Conservation (phyloP, 1,284 basidiomycete species). For the Polyporus tsugae region DNA sequence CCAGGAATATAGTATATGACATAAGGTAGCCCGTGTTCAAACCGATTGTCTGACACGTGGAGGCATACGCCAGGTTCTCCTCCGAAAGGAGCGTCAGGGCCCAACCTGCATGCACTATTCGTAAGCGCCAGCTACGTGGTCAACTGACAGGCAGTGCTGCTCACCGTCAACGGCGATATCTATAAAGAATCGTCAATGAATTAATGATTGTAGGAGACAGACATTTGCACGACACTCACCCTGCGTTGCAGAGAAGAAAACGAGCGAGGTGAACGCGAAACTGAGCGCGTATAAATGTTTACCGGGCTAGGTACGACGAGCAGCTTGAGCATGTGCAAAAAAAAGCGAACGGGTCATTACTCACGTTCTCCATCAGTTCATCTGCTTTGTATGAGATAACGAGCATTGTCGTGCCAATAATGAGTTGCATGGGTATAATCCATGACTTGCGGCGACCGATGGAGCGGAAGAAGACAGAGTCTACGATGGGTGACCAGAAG, state of each 20-base stretch:
- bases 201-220: too few relatives aligned
- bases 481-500: constrained; percentile 98
- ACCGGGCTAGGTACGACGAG: constrained; percentile 63
- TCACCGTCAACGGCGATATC: constrained; percentile 97
- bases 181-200: constrained; percentile 40
- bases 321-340: neutral
- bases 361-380: constrained; percentile 83
- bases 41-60: constrained; percentile 98
- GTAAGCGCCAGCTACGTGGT: constrained; percentile 3
- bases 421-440: constrained; percentile 97
- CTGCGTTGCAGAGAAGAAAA: constrained; percentile 97
- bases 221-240: constrained; percentile 51
- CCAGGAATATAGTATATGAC: constrained; percentile 97
- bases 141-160: constrained; percentile 4
- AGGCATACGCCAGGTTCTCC: constrained; percentile 96
- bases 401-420: constrained; percentile 90
- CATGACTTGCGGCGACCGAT: constrained; percentile 95
- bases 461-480: constrained; percentile 85
- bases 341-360: constrained; percentile 34
- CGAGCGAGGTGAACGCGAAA: constrained; percentile 88
- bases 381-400: constrained; percentile 87
- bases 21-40: constrained; percentile 97
- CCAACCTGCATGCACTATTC: constrained; percentile 76
- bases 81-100: constrained; percentile 95
- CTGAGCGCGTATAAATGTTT: constrained; percentile 88